These are phyloP conservation scores for Closterium sp. DNA, from an alignment of 139 green algal species.

Conservation along the genomic window DNA sequence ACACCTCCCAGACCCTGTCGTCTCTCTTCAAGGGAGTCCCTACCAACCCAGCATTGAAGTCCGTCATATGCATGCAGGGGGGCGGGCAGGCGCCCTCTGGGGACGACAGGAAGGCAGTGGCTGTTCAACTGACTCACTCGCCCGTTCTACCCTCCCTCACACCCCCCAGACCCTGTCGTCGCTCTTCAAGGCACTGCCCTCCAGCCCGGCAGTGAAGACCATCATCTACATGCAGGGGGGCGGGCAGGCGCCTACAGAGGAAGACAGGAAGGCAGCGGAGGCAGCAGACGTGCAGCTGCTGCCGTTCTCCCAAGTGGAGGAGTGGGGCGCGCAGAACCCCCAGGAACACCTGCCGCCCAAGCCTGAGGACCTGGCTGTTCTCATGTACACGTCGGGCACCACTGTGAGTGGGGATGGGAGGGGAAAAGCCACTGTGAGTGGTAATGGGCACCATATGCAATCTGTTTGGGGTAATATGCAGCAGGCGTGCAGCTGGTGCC, in stretches of 20 bases:
- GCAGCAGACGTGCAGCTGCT: background rate
- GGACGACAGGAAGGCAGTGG: no score
- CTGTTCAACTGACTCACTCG: no score
- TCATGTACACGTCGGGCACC: slow-evolving; percentile 9
- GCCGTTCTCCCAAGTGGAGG: background rate
- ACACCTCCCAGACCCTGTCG: no score
- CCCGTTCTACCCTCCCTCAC: background rate
- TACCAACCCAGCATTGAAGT: no score
- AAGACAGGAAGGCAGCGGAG: background rate
- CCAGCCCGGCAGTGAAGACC: background rate
- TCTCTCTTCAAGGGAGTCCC: no score
- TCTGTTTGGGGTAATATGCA: background rate
- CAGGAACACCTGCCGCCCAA: background rate
- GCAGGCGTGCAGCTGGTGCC: background rate
- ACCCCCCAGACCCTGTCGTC: background rate
- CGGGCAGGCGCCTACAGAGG: background rate
- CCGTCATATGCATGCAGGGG: no score
- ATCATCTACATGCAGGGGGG: background rate
- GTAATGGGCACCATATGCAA: background rate
- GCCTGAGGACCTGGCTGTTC: background rate
- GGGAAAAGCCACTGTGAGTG: no score
- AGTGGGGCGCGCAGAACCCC: background rate
- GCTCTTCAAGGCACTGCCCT: background rate
- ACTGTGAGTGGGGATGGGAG: no score
- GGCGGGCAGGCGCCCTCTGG: no score